Base-by-base conservation (phyloP, 352 stramenopile species). In the Blastocystis sp. region DNA sequence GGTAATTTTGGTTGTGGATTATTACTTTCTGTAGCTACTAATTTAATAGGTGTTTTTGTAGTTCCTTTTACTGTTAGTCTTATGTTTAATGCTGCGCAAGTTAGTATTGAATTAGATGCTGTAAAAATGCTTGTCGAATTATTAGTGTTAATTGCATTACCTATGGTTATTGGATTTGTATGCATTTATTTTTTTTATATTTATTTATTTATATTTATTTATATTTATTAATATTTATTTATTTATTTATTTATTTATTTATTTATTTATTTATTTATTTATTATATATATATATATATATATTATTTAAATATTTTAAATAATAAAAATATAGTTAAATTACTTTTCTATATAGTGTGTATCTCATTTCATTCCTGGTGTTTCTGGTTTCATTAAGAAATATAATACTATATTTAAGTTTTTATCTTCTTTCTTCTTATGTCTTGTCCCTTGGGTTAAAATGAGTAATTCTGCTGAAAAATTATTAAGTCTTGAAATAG, bases 81-180 rank as follows among this genome's bases (percentile, higher is more conserved):
- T 1, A 27, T 62, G 5, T 62, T 62, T 27, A 31, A 28, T 3
- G 54, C 39, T 34, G 54, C 39, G 30, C 28, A 32, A 3, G 28
- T 41, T 32, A 49, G 23, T 16, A 28, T 62, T 7, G 34, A 46
- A 6, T 25, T 62, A 1, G 52, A 62, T 34, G 32, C 54, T 9
- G 44, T n/a, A 16, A 43, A 24, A 1, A n/a, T 62, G n/a, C 52
- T 62, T 10, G 40, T 62, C 7, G 52, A 62, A 30, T 19, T 62
- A 6, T 31, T 62, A 6, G 24, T 41, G 18, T 54, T 40, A 13
- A 62, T 62, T 32, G 52, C 52, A 21, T 18, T 62, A 2, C 52
- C 52, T 24, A 62, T 62, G 52, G 52, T 48, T 2, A 62, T 62
- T 7, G 52, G 52, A 3, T 62, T 54, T n/a, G 52, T 62, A 34